Evolutionary conservation across 164 flowering plant species (phyloP), one percentile per base, ranked within the genome.

Genomic region (Tetracentron sinense): DNA sequence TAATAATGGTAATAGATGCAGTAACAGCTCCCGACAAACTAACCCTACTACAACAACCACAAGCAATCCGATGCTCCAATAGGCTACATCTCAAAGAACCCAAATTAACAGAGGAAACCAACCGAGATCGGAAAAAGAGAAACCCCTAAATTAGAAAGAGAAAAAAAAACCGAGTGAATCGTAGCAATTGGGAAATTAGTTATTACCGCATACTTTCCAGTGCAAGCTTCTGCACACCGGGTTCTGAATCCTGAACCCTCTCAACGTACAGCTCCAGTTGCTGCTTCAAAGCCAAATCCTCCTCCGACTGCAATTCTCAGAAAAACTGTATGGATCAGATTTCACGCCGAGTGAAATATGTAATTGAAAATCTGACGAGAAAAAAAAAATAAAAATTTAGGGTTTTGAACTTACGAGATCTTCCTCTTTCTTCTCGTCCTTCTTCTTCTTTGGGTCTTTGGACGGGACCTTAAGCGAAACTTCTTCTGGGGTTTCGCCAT

Each of bases 271-370:
- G 69, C 76, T 89, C 99, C 82, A 95, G 60, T 27, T 95, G 96
- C 74, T 95, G 94, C 79, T 95, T 95, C 76, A 95, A 56, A 1
- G 96, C 97, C 76, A 95, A 76, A 71, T 95, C 99, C 75, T 95
- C 97, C 25, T 95, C 99, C 21, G 97, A 95, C 99, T 95, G 71
- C 53, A 70, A 61, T 23, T 51, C 6, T 26, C 59, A 29, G 14
- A 56, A 51, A 42, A 67, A 63, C 17, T 35, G 53, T n/a, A 27
- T 55, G 42, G 8, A 44, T 54, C 35, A 29, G 12, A 50, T 54
- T 7, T 19, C 29, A 26, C 12, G 20, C 58, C 16, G 66, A 42
- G 56, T 6, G n/a, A 29, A 29, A 55, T 35, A 26, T 8, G 50
- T 14, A 19, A 56, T 1, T 46, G 11, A 44, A 17, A 11, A 4